Base-by-base conservation (phyloP, 2,329 filamentous ascomycete genomes). In the Penicillium sclerotiorum region DNA sequence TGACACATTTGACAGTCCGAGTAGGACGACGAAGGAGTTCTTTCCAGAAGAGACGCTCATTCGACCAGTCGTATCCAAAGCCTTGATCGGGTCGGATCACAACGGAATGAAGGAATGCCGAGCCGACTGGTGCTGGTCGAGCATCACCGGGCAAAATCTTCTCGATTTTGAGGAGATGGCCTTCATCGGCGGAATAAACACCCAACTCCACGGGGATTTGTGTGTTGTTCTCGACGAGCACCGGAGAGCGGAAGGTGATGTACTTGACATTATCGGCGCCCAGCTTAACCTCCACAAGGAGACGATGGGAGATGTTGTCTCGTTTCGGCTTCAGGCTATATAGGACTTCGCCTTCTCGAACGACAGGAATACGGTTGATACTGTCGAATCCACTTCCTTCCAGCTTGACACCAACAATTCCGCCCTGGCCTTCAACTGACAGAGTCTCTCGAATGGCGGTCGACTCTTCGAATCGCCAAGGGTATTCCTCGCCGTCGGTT, bases 241-340 rank as follows among this genome's bases (percentile, higher is more conserved):
- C 76, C 1, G 94, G 94, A 15, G 93, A 97, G 21, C 94, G 84
- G 64, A 99, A 86, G 1, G 92, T 99, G 64, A 99, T 95, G 68
- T 95, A 95, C 75, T 99, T 99, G 74, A 99, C 89, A 63, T 97
- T 97, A 75, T 99, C 93, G 1, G 84, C 76, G n/a, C 91, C 94
- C 20, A 99, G 80, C 45, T 84, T 90, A 45, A 99, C 88, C 49
- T 99, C 94, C 0, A 97, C 92, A 20, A 97, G 84, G 15, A 99
- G 81, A 18, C 92, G 88, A 69, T 99, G 95, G 56, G 93, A 80
- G 2, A 96, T 81, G 50, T 88, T 82, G 63, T 96, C 88, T 53
- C 90, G 87, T 68, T 91, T 89, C 2, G 95, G 94, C 50, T 90
- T 88, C 38, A 99, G 79, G 43, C 88, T 90, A 74, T 96, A 99